Conservation (phyloP, 768 basidiomycete genomes). For the Gloeostereum incarnatum region DNA sequence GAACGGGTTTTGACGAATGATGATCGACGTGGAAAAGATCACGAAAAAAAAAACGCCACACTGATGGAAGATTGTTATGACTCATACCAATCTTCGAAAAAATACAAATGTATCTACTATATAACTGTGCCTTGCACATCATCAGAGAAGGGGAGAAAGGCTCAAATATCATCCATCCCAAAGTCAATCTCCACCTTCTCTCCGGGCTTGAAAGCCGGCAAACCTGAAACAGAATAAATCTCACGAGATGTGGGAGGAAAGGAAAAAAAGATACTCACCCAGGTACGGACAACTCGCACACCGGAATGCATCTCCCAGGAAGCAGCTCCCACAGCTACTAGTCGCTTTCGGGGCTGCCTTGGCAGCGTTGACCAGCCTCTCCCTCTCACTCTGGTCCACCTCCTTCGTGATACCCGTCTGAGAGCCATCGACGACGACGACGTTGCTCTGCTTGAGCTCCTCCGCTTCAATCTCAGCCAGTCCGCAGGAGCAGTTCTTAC, state of each 20-base stretch:
- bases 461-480: constrained; percentile 88
- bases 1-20: too few species aligned
- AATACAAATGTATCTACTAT: too few species aligned
- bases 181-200: constrained; percentile 94
- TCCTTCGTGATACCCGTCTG: constrained; percentile 51
- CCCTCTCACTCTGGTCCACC: constrained; percentile 51
- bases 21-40: too few species aligned
- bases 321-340: constrained; percentile 96
- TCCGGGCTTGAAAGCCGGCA: constrained; percentile 96
- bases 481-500: constrained; percentile 96
- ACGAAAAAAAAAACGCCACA: too few species aligned
- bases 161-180: constrained; percentile 80
- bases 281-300: constrained; percentile 95
- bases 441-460: constrained; percentile 50
- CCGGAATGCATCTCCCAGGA: constrained; percentile 95
- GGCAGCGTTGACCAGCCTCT: constrained; percentile 55
- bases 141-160: too few species aligned
- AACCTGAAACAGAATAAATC: constrained; percentile 41
- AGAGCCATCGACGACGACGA: constrained; percentile 61
- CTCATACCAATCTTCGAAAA: too few species aligned
- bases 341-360: constrained; percentile 78
- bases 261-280: constrained; percentile 45
- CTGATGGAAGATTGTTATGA: too few species aligned
- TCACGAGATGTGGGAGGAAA: constrained; percentile 6
- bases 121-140: too few species aligned